phyloP scores from a whole-genome alignment of 805 yeast genomes.

The Pichia phayaonensis region DNA sequence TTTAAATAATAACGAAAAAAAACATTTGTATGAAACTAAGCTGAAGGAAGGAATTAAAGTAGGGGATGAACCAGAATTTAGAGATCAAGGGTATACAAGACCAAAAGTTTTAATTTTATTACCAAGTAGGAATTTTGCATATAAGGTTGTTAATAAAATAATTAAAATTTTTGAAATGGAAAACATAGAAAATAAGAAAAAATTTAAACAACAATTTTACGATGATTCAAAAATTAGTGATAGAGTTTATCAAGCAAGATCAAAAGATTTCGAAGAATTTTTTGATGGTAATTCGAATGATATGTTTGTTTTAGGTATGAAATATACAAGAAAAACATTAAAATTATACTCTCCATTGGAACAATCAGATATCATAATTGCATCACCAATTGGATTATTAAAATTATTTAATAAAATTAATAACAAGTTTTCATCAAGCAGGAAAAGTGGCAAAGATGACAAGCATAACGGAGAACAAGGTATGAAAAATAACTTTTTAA shows the following conservation, averaged over 20 bases:
- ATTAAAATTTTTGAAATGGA: constrained; percentile 57
- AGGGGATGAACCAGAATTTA: constrained; percentile 45
- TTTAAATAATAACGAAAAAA: constrained; percentile 63
- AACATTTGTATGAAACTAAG: constrained; percentile 31
- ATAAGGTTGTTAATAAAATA: constrained; percentile 55
- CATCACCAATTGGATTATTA: constrained; percentile 86
- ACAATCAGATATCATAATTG: constrained; percentile 77
- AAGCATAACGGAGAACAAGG: constrained; percentile 34
- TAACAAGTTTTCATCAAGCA: neutral
- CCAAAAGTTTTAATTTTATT: constrained; percentile 78
- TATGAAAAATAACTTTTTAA: constrained; percentile 68
- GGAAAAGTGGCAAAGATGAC: constrained; percentile 6
- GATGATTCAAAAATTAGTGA: constrained; percentile 31
- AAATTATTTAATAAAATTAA: constrained; percentile 56
- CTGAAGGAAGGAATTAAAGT: constrained; percentile 30
- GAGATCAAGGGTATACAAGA: constrained; percentile 95
- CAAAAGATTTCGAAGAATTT: constrained; percentile 70
- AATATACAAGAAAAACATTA: constrained; percentile 79
- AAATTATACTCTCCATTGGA: constrained; percentile 80
- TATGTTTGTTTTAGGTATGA: constrained; percentile 84
- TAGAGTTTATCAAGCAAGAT: constrained; percentile 44
- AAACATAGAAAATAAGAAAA: constrained; percentile 73
- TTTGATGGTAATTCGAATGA: constrained; percentile 91
- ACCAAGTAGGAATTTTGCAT: constrained; percentile 79
- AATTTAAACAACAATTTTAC: constrained; percentile 65